Conservation (phyloP, 805 yeast genomes). For the Saccharomycopsis schoenii region DNA sequence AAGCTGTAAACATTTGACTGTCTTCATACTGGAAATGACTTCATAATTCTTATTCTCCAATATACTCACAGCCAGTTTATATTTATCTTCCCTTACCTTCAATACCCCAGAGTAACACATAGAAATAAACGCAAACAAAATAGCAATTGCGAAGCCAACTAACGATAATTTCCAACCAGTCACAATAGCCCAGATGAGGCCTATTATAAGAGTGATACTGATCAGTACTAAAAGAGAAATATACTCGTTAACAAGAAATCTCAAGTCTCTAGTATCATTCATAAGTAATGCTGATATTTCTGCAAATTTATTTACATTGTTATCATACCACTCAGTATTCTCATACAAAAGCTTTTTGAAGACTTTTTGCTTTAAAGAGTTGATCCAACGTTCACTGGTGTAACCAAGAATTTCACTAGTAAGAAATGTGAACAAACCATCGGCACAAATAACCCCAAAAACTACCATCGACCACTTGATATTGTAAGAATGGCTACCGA, state of each 20-base stretch:
- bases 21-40: conserved; percentile 45
- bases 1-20: conserved; percentile 51
- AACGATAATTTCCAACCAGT: conserved; percentile 82
- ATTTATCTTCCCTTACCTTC: conserved; percentile 46
- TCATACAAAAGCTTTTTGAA: conserved; percentile 43
- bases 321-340: conserved; percentile 42
- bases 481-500: conserved; percentile 27
- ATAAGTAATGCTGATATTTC: conserved; percentile 57
- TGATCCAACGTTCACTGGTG: conserved; percentile 63
- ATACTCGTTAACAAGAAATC: conserved; percentile 55
- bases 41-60: conserved; percentile 46
- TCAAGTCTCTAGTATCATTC: conserved; percentile 74
- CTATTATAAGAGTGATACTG: conserved; percentile 43
- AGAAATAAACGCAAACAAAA: conserved; percentile 46
- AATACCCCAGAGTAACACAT: conserved; percentile 41
- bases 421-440: conserved; percentile 47
- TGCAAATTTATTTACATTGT: conserved; percentile 32
- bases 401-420: conserved; percentile 42
- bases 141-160: conserved; percentile 71
- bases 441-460: conserved; percentile 49
- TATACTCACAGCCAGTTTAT: conserved; percentile 45
- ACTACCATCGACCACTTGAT: conserved; percentile 63
- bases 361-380: conserved; percentile 37
- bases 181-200: conserved; percentile 67
- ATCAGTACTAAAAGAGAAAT: conserved; percentile 46